Evolutionary conservation across 2,329 filamentous ascomycete species (phyloP).

Genomic region (Neopestalotiopsis sp.): DNA sequence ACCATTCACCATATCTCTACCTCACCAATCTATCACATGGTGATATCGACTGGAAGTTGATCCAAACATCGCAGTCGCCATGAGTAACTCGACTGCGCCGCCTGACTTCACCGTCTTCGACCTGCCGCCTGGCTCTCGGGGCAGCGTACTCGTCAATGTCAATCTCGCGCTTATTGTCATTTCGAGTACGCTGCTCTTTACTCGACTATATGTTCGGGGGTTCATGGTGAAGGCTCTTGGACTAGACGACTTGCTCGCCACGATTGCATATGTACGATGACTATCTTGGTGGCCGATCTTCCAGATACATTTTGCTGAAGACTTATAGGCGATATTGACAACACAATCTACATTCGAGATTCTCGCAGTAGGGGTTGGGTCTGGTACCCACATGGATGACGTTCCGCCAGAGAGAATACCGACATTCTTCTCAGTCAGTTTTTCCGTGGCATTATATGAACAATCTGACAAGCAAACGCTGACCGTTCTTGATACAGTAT

Average conservation of each 20-base stretch:
- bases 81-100: neutral
- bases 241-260: constrained; percentile 6
- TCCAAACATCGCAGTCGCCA: neutral
- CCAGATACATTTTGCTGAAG: neutral
- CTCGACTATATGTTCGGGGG: constrained; percentile 9
- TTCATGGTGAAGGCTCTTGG: constrained; percentile 15
- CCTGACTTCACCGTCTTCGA: constrained; percentile 5
- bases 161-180: constrained; percentile 11
- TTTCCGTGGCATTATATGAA: too few species aligned
- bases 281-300: too few species aligned
- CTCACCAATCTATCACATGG: neutral
- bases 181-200: constrained; percentile 7
- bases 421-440: constrained; percentile 10
- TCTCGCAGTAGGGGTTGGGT: constrained; percentile 16
- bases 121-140: constrained; percentile 8
- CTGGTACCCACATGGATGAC: constrained; percentile 13
- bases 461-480: neutral
- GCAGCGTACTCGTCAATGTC: neutral
- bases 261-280: constrained; percentile 8
- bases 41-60: neutral
- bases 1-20: neutral
- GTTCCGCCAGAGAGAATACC: constrained; percentile 9
- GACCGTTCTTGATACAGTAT: constrained; percentile 9
- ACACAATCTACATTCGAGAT: constrained; percentile 9
- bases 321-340: constrained; percentile 2